phyloP scores from a whole-genome alignment of 345 rosid genomes.

The Rhizophora mangle region DNA sequence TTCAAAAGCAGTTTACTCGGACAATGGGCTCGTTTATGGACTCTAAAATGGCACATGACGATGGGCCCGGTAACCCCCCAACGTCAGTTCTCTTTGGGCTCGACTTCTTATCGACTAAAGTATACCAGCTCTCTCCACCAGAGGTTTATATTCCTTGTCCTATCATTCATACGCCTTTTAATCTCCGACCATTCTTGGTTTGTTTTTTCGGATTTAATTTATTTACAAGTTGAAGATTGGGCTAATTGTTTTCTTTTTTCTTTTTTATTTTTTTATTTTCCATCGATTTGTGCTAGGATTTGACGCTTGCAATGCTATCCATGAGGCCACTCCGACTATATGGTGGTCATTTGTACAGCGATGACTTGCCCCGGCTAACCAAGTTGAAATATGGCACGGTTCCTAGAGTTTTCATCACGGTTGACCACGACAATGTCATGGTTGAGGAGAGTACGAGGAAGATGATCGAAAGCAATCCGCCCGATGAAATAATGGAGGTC shows the following conservation, averaged over 20 bases:
- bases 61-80: conserved; percentile 31
- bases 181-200: no score
- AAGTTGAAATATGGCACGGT: conserved; percentile 12
- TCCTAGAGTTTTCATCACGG: conserved; percentile 25
- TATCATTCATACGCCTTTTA: no score
- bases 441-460: conserved; percentile 19
- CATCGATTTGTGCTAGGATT: no score
- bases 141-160: conserved; percentile 25
- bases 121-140: conserved; percentile 41
- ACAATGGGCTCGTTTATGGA: conserved; percentile 28
- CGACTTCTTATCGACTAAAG: conserved; percentile 25
- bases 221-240: no score
- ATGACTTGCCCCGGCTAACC: conserved; percentile 2
- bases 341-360: no score
- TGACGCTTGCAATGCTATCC: no score
- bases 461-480: conserved; percentile 30
- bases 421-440: conserved; percentile 15
- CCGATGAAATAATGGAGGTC: conserved; percentile 26
- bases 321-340: no score
- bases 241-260: no score
- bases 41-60: conserved; percentile 5
- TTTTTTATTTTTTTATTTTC: no score
- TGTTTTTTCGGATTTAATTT: no score
- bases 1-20: conserved; percentile 7
- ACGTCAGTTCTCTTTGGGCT: conserved; percentile 24